Percentiles rank a stretch among this genome's conserved stretches.
These are phyloP conservation scores for Citrus hindsii DNA, from an alignment of 345 rosid genomes.

Conservation along the genomic window DNA sequence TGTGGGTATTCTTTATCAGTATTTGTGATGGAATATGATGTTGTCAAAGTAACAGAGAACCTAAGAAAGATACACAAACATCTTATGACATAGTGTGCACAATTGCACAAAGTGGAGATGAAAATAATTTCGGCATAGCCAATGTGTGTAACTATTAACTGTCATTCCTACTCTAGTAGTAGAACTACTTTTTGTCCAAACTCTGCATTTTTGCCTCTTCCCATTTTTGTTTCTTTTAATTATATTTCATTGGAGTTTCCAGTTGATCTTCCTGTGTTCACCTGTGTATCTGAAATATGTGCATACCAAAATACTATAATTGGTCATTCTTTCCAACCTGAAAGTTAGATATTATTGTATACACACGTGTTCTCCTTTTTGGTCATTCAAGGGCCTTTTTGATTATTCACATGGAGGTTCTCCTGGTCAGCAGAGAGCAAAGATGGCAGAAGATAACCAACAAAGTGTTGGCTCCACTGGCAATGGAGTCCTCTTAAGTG, in stretches of 20 bases:
- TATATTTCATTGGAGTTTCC: neutral
- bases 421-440: constrained; percentile 40
- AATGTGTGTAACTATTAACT: neutral
- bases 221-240: neutral
- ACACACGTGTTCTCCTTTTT: neutral
- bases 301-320: neutral
- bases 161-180: neutral
- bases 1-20: neutral
- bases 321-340: neutral
- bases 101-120: neutral
- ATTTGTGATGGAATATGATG: neutral
- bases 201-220: neutral
- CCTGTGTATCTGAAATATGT: neutral
- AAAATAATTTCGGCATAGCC: neutral
- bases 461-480: no score
- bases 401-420: constrained; percentile 23
- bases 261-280: neutral
- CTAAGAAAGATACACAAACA: neutral
- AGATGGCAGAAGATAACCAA: constrained; percentile 33
- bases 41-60: neutral
- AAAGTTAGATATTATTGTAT: neutral
- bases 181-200: neutral
- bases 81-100: neutral
- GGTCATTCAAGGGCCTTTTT: neutral
- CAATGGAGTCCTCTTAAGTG: no score